phyloP scores from a whole-genome alignment of 192 early-diverging fungal species.

The Geranomyces variabilis region DNA sequence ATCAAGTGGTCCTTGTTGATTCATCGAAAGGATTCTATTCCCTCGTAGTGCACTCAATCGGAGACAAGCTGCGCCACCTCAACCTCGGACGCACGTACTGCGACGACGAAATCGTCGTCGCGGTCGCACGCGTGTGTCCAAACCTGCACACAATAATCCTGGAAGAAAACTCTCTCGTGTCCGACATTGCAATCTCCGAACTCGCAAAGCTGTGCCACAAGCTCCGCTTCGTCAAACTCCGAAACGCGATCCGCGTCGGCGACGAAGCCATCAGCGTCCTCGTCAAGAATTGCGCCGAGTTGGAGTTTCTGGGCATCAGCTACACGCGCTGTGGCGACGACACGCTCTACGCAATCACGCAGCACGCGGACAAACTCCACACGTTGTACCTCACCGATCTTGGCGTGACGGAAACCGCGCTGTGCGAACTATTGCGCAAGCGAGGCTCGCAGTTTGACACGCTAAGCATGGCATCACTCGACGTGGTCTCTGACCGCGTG shows the following conservation, averaged over 20 bases:
- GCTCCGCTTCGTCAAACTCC: conserved; percentile 22
- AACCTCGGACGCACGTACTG: conserved; percentile 37
- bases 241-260: conserved; percentile 22
- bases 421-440: conserved; percentile 1
- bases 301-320: conserved; percentile 27
- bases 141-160: conserved; percentile 24
- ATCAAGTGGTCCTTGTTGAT: neutral
- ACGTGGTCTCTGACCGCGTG: conserved; percentile 10
- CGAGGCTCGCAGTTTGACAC: conserved; percentile 17
- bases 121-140: conserved; percentile 11
- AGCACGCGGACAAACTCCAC: conserved; percentile 19
- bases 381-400: conserved; percentile 40
- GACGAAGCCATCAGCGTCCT: conserved; percentile 15
- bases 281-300: conserved; percentile 8
- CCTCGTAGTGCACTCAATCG: neutral
- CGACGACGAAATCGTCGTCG: conserved; percentile 13
- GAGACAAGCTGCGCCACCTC: conserved; percentile 4
- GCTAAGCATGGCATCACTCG: conserved; percentile 21
- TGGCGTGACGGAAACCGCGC: neutral
- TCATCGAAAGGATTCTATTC: neutral
- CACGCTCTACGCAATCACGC: conserved; percentile 4
- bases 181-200: conserved; percentile 21
- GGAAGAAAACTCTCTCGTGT: conserved; percentile 29
- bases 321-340: conserved; percentile 28
- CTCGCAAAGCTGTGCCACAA: conserved; percentile 17